Evolutionary conservation across 345 rosid genomes (phyloP).

Genomic region (Moricandia arvensis): DNA sequence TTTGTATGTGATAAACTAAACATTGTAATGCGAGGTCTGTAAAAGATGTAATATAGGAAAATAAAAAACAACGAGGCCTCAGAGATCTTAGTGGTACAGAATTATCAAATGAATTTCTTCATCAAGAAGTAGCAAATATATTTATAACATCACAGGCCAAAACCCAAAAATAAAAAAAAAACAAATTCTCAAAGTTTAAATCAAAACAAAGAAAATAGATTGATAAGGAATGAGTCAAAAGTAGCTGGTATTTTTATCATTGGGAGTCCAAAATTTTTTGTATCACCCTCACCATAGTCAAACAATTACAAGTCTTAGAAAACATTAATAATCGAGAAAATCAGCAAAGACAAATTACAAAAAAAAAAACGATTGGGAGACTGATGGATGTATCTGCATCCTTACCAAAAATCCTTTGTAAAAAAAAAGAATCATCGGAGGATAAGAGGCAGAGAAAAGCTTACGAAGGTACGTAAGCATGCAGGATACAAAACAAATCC

Average conservation of each 20-base stretch:
- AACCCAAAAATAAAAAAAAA: neutral
- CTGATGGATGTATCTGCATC: slow-evolving; percentile 22
- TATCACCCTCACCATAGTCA: slow-evolving; percentile 31
- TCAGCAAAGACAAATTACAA: neutral
- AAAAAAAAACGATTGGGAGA: neutral
- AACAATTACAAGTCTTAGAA: neutral
- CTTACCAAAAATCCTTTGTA: neutral
- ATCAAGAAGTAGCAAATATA: slow-evolving; percentile 43
- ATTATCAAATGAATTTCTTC: slow-evolving; percentile 30
- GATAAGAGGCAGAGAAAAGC: slow-evolving; percentile 5
- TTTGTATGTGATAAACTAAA: neutral
- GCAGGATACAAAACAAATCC: neutral
- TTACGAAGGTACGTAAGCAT: neutral
- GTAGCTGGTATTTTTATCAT: slow-evolving; percentile 33
- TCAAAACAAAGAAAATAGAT: neutral
- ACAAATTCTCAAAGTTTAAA: neutral
- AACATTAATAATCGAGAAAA: neutral
- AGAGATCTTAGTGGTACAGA: slow-evolving; percentile 39
- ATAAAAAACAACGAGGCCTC: slow-evolving; percentile 22
- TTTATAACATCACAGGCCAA: slow-evolving; percentile 33
- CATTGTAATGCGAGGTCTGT: neutral
- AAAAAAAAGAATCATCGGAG: neutral
- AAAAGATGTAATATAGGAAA: neutral
- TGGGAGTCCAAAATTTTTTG: slow-evolving; percentile 38
- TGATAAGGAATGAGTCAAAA: slow-evolving; percentile 33